phyloP scores from a whole-genome alignment of 768 basidiomycete genomes.

The Boletus subparvulus region DNA sequence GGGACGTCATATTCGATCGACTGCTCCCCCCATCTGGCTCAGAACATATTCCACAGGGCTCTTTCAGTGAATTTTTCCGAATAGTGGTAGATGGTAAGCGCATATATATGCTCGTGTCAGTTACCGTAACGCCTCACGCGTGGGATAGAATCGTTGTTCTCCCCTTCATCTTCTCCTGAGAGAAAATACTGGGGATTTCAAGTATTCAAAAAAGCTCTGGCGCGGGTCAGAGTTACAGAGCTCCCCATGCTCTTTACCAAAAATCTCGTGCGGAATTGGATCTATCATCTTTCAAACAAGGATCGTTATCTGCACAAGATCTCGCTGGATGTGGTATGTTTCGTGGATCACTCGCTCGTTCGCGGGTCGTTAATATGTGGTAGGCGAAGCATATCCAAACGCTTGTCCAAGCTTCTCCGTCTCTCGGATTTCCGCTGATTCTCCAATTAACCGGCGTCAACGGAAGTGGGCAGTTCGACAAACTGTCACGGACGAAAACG shows the following conservation, averaged over 20 bases:
- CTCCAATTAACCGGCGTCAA: constrained; percentile 80
- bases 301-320: constrained; percentile 91
- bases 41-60: constrained; percentile 42
- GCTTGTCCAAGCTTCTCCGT: constrained; percentile 72
- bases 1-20: constrained; percentile 78
- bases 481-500: constrained; percentile 88
- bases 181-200: constrained; percentile 97
- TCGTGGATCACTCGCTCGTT: neutral
- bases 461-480: constrained; percentile 88
- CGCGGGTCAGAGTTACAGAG: constrained; percentile 59
- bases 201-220: constrained; percentile 78
- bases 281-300: constrained; percentile 86
- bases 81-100: constrained; percentile 85
- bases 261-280: constrained; percentile 96
- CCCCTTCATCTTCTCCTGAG: constrained; percentile 77
- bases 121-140: neutral
- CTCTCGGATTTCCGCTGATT: constrained; percentile 81
- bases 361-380: neutral
- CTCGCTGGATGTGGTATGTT: constrained; percentile 74
- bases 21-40: constrained; percentile 55
- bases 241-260: constrained; percentile 89
- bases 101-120: neutral
- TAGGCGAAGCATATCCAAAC: constrained; percentile 76
- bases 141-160: constrained; percentile 77
- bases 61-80: constrained; percentile 89